Evolutionary conservation across 139 green algal species (phyloP).

Genomic region (Coccomyxa sp.): DNA sequence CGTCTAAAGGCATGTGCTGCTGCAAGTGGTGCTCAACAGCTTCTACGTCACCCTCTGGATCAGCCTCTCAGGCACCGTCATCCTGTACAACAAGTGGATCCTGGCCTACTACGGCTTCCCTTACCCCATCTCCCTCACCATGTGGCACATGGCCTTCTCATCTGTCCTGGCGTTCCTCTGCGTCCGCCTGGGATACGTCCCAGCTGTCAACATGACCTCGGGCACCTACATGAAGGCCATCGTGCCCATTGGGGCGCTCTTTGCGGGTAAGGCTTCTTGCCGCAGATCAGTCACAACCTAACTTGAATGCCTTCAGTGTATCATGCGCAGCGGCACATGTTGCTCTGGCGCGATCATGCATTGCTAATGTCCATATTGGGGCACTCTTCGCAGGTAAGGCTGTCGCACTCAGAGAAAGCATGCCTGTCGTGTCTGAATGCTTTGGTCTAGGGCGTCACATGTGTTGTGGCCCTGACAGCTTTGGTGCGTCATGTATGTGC

Average conservation of each 20-base stretch:
- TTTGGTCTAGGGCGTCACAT: too few species aligned
- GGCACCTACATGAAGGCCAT: conserved; percentile 30
- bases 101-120: conserved; percentile 41
- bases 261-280: conserved; percentile 33
- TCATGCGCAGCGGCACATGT: too few species aligned
- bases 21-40: conserved; percentile 17
- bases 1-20: too few species aligned
- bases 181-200: conserved; percentile 14
- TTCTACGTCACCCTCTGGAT: conserved; percentile 28
- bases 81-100: conserved; percentile 72
- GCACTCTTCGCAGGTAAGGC: too few species aligned
- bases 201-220: conserved; percentile 16
- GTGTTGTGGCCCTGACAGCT: too few species aligned
- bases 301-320: too few species aligned
- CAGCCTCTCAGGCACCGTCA: conserved; percentile 31
- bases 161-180: conserved; percentile 22
- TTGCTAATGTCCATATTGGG: too few species aligned
- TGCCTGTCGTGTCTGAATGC: too few species aligned
- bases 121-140: conserved; percentile 48
- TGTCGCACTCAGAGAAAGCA: too few species aligned
- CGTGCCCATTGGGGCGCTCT: conserved; percentile 28
- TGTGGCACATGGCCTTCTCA: conserved; percentile 48
- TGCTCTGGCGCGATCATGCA: too few species aligned
- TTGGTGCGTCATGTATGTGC: too few species aligned
- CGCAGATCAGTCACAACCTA: too few species aligned